Base-by-base conservation (phyloP, 305 asterid genomes). In the Caryopteris hybrid region DNA sequence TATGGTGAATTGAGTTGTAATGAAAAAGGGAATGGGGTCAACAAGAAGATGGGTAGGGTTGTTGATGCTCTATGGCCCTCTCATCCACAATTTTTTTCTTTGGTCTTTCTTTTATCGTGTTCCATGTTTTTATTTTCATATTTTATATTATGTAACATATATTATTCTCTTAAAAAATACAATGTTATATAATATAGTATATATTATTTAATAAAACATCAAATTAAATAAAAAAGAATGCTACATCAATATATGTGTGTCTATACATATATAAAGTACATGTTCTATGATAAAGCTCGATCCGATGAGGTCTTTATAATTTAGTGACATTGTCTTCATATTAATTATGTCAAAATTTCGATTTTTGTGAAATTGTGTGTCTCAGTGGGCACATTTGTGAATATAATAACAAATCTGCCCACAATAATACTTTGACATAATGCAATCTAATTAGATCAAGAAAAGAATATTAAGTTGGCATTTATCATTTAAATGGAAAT, bases 11-110 rank as follows among this genome's bases (percentile, higher is more conserved):
- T 12, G 23, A 64, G n/a, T 53, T n/a, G n/a, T n/a, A n/a, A 59
- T 43, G 8, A 23, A 5, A 17, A 2, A 64, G 10, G 48, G 38
- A 57, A 13, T 60, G 48, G 68, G 74, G 68, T 69, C 61, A 34
- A 22, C n/a, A 69, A 59, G 8, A 38, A 34, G 22, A 22, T 46
- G 16, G 4, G 38, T 18, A 34, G 51, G 48, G n/a, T 18, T 45
- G 5, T 25, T 47, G 23, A 22, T 20, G 20, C 3, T 22, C 55
- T 42, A 8, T 21, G 29, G 9, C 57, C 17, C 60, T 9, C 51
- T 34, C 48, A 33, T 55, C 17, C 5, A 25, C 39, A 12, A 16
- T 2, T 17, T 2, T 0, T 1, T 8, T 6, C 8, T 3, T 45
- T 1, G 16, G 0, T 12, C 16, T 2, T 25, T 53, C 3, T 23